Evolutionary conservation across 768 basidiomycete genomes (phyloP), one percentile per base, ranked within the genome.

Genomic region (Cystofilobasidium macerans): DNA sequence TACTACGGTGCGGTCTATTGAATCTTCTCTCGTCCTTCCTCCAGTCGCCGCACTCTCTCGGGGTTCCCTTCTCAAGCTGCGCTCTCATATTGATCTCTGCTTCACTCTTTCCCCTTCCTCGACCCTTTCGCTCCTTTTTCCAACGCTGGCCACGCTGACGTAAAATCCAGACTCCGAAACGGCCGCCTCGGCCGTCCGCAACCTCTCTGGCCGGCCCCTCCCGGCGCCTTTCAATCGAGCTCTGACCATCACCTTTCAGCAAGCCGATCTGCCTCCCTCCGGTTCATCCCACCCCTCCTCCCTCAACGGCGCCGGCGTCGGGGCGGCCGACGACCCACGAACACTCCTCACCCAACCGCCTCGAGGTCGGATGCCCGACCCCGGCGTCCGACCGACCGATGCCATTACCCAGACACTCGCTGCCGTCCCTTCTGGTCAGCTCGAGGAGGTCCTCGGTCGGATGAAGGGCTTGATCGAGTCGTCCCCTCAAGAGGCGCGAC

Each of bases 401-500:
- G 80, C 81, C 63, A 97, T 98, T 74, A 89, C 84, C 73, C 83
- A 87, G 73, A 87, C 86, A 3, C 80, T 99, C 53, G 93, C 87
- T 47, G 84, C 80, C 33, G 88, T 94, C 80, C 83, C 84, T 62
- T 89, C 90, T 0, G 81, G 79, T 43, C 89, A 94, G 73, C 79
- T 94, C 69, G 84, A 93, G 77, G 94, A 99, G 77, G 87, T 97
- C 12, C 79, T 99, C 70, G 87, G 87, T n/a, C 90, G 95, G 76
- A 93, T 94, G 87, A 98, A 98, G 86, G 88, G 88, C 2, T 91
- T 94, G 73, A 86, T 97, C 36, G 86, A 89, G 53, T 89, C 85
- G 0, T 86, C 90, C 67, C 91, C 93, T 12, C 91, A 94, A 59
- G 87, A 92, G 77, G 93, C 94, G 38, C 81, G 85, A 61, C 79